Percentiles rank a stretch among this genome's conserved stretches.
phyloP scores from a whole-genome alignment of 1,284 basidiomycete genomes.

The Ceratobasidium sp. region DNA sequence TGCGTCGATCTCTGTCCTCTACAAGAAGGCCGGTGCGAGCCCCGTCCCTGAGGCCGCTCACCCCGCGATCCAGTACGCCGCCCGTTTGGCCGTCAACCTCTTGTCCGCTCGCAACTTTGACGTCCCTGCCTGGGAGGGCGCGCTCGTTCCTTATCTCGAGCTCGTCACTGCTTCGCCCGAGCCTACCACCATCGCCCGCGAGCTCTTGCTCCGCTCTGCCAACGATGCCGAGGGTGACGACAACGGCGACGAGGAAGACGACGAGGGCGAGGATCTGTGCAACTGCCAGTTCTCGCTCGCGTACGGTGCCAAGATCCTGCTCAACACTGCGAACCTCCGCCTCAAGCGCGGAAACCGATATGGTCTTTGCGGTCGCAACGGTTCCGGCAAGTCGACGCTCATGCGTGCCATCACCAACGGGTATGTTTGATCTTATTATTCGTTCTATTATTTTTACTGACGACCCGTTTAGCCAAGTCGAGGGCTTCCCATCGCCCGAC shows the following conservation, averaged over 20 bases:
- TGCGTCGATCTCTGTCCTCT: slow-evolving; percentile 76
- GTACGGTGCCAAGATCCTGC: slow-evolving; percentile 97
- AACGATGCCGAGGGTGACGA: slow-evolving; percentile 80
- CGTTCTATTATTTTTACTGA: slow-evolving; percentile 39
- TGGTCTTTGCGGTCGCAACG: slow-evolving; percentile 98
- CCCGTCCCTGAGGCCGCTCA: slow-evolving; percentile 69
- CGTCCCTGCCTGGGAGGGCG: slow-evolving; percentile 84
- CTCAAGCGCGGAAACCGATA: slow-evolving; percentile 99
- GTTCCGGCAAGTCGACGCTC: slow-evolving; percentile 98
- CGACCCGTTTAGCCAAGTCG: slow-evolving; percentile 77
- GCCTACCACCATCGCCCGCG: slow-evolving; percentile 76
- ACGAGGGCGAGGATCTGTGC: slow-evolving; percentile 97
- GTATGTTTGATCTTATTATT: slow-evolving; percentile 49
- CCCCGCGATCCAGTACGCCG: slow-evolving; percentile 77
- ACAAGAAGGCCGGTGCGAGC: slow-evolving; percentile 83
- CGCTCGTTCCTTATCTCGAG: slow-evolving; percentile 80
- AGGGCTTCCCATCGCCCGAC: slow-evolving; percentile 96
- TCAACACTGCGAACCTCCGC: slow-evolving; percentile 95
- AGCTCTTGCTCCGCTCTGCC: slow-evolving; percentile 91
- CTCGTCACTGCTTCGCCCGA: slow-evolving; percentile 77
- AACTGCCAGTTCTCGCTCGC: slow-evolving; percentile 98
- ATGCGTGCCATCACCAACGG: slow-evolving; percentile 96
- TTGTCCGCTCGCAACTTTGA: slow-evolving; percentile 94
- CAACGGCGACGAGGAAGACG: slow-evolving; percentile 85
- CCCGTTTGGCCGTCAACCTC: slow-evolving; percentile 85